Base-by-base conservation (phyloP, 176 grass and related monocot species). In the Carex kokanica region DNA sequence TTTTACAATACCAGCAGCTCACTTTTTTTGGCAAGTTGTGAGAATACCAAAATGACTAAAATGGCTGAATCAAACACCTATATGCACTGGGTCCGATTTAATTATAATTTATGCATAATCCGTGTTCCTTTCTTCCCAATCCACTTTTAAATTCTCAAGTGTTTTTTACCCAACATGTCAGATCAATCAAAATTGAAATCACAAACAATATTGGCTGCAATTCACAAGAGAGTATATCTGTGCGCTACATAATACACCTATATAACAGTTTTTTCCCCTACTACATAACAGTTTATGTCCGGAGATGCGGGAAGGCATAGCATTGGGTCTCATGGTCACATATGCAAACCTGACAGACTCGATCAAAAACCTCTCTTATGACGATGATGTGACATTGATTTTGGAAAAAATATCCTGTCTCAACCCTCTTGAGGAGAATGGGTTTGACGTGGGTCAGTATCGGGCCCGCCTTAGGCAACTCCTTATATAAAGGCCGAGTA, bases 251-350 rank as follows among this genome's bases (percentile, higher is more conserved):
- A 38, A 4, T 16, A 4, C 36, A 38, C 36, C 2, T 34, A 57
- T 79, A 57, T 60, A 60, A 58, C 56, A 60, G 16, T 79, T 60
- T 60, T 38, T 38, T 38, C 36, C 36, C 0, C 4, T 38, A 4
- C 2, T 34, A 57, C 60, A 57, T 60, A 60, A 58, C 56, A 79
- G 29, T 79, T 60, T 60, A 15, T 34, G 54, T 52, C 29, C 52
- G 0, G 77, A 55, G 52, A 57, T 79, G 45, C 88, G 68, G 2
- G 85, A 88, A 83, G 90, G 93, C 53, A 88, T 79, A 63, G 91
- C 91, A 41, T 18, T 91, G 16, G 93, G 89, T 58, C 85, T 91
- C 12, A 75, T 88, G 89, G 6, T 80, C 2, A 86, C 85, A 49
- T 93, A 91, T 80, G 80, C 85, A 55, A 82, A 88, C 57, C 25